Evolutionary conservation across 768 basidiomycete genomes (phyloP).

Genomic region (Termitomyces sp.): DNA sequence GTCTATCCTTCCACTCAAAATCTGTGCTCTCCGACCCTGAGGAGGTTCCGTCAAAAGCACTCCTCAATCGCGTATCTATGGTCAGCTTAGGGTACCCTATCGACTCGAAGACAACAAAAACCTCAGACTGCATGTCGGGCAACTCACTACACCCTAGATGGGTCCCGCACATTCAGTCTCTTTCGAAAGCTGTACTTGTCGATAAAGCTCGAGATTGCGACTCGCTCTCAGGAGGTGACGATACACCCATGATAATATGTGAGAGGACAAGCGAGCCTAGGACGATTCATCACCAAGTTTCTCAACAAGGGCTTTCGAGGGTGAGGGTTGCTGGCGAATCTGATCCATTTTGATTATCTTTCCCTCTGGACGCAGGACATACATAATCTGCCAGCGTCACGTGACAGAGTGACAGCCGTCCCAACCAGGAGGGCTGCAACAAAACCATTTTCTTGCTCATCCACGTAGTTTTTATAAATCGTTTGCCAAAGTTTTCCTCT

Average conservation of each 20-base stretch:
- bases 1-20: slow-evolving; percentile 6
- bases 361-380: too few relatives aligned
- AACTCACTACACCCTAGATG: not conserved
- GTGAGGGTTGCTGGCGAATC: not conserved
- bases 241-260: too few relatives aligned
- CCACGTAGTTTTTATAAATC: too few relatives aligned
- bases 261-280: not conserved
- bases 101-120: not conserved
- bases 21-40: not conserved
- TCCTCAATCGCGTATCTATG: not conserved
- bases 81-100: not conserved
- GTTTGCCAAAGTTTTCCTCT: too few relatives aligned
- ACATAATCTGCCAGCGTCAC: too few relatives aligned
- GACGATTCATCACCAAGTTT: not conserved
- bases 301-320: not conserved
- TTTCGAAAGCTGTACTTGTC: not conserved
- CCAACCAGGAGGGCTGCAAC: too few relatives aligned
- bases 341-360: not conserved
- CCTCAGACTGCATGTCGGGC: not conserved
- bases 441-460: too few relatives aligned
- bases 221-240: too few relatives aligned
- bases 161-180: not conserved
- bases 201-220: not conserved
- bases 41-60: not conserved
- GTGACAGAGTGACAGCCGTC: too few relatives aligned